Evolutionary conservation across 768 basidiomycete species (phyloP).

Genomic region (Strobilomyces echinocephalus): DNA sequence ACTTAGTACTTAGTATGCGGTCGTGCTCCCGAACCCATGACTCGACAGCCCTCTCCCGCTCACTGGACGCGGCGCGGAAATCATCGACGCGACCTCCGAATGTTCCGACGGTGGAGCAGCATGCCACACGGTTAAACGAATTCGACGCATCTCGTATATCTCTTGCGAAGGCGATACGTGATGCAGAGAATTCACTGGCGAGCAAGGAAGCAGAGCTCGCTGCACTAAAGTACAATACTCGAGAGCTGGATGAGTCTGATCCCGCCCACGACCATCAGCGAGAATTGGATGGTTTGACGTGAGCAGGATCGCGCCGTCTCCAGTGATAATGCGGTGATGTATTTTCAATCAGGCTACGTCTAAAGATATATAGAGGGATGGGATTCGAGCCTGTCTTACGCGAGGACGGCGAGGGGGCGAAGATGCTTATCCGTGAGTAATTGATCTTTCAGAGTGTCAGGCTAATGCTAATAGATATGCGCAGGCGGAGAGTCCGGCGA

Average conservation of each 20-base stretch:
- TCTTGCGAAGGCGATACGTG: constrained; percentile 70
- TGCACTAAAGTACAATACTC: constrained; percentile 59
- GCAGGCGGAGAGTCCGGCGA: constrained; percentile 45
- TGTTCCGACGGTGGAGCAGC: constrained; percentile 63
- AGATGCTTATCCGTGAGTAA: constrained; percentile 67
- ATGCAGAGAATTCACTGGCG: constrained; percentile 59
- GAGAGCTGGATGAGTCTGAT: constrained; percentile 60
- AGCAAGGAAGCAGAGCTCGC: constrained; percentile 69
- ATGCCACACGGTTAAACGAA: constrained; percentile 56
- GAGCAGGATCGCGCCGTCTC: constrained; percentile 25
- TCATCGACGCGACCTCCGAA: constrained; percentile 67
- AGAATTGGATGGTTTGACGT: constrained; percentile 67
- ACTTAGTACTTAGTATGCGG: not conserved
- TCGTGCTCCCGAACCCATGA: not conserved
- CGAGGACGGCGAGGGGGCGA: constrained; percentile 44
- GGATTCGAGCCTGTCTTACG: constrained; percentile 67
- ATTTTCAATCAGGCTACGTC: constrained; percentile 46
- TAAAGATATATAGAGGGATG: constrained; percentile 64
- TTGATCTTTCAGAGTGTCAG: not conserved
- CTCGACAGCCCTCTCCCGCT: constrained; percentile 52
- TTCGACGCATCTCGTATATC: constrained; percentile 60
- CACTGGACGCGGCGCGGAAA: constrained; percentile 62
- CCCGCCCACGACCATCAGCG: constrained; percentile 67
- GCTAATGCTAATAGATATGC: not conserved
- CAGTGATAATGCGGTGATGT: constrained; percentile 1